These are phyloP conservation scores for Colletotrichum paranaense DNA, from an alignment of 2,329 filamentous ascomycete genomes.

Conservation along the genomic window DNA sequence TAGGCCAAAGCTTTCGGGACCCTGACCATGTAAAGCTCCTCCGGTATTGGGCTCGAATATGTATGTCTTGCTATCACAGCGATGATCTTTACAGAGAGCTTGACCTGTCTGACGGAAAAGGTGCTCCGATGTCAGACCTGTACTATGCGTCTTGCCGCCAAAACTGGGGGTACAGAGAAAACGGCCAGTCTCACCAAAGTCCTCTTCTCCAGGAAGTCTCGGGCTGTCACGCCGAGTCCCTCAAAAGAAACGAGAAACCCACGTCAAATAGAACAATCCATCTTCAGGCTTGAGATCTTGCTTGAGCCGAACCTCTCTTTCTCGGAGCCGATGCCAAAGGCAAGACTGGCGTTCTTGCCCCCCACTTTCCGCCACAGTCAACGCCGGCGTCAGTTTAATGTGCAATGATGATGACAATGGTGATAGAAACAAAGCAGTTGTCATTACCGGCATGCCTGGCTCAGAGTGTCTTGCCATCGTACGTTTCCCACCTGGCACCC, in stretches of 20 bases:
- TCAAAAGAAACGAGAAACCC: not conserved
- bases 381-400: not conserved
- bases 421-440: not conserved
- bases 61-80: slow-evolving; percentile 5
- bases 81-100: slow-evolving; percentile 3
- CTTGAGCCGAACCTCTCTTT: not conserved
- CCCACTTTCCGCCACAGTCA: not conserved
- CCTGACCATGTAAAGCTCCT: not conserved
- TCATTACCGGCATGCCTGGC: not conserved
- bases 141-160: not conserved
- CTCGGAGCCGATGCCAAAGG: not conserved
- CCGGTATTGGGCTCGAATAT: not conserved
- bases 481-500: not conserved
- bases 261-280: not conserved
- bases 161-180: not conserved
- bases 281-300: not conserved
- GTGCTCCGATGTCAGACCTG: not conserved
- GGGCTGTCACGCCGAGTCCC: not conserved
- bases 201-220: not conserved
- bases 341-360: not conserved
- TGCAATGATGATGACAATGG: not conserved
- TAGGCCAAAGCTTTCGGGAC: not conserved
- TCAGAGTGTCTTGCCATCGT: not conserved
- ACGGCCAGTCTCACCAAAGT: not conserved
- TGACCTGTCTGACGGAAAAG: not conserved